phyloP scores from a whole-genome alignment of 371 early-diverging fungal species.

The Enterospora canceri region DNA sequence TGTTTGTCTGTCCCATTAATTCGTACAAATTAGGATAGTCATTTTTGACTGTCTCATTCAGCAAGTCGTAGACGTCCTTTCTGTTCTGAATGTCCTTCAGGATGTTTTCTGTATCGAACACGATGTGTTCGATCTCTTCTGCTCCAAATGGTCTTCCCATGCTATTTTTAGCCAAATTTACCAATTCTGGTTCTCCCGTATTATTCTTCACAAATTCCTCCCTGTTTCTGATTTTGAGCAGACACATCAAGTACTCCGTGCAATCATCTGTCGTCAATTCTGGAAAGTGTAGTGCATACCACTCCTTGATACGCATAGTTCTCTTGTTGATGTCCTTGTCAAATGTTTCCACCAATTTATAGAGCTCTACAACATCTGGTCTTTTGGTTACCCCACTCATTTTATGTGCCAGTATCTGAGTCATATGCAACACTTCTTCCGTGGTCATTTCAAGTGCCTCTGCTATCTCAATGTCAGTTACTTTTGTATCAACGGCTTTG shows the following conservation, averaged over 20 bases:
- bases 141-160: conserved; percentile 82
- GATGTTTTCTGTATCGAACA: conserved; percentile 67
- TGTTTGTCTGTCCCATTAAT: conserved; percentile 63
- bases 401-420: not conserved
- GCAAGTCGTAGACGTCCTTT: conserved; percentile 69
- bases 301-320: conserved; percentile 81
- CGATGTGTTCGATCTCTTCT: conserved; percentile 72
- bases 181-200: conserved; percentile 54
- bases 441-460: conserved; percentile 3
- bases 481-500: not conserved
- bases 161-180: conserved; percentile 70
- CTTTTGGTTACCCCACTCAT: not conserved
- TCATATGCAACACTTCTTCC: not conserved
- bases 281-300: conserved; percentile 82
- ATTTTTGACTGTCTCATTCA: conserved; percentile 71
- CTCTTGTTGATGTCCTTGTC: conserved; percentile 13
- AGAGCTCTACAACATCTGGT: conserved; percentile 8
- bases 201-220: conserved; percentile 20
- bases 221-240: conserved; percentile 53
- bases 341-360: conserved; percentile 5
- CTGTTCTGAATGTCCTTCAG: conserved; percentile 71
- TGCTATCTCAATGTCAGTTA: not conserved
- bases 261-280: conserved; percentile 70
- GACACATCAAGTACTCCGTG: conserved; percentile 63
- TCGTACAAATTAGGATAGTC: conserved; percentile 78